A percentile compares a stretch with the other conserved stretches of the same genome.
Conservation (phyloP, 2,329 filamentous ascomycete genomes). For the Colletotrichum chrysophilum region DNA sequence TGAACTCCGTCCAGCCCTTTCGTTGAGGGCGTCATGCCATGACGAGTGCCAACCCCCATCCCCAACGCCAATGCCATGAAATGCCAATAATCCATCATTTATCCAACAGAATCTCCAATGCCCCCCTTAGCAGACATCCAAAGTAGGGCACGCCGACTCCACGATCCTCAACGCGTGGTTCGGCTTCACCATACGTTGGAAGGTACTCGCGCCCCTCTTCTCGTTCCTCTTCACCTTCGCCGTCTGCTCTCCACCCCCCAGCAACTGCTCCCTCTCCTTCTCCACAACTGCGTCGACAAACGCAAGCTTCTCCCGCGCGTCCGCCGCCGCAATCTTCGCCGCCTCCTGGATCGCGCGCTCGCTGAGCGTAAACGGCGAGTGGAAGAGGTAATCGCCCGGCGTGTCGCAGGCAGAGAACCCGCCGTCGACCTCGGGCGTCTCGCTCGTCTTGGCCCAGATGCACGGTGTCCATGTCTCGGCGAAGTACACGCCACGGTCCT, state of each 20-base stretch:
- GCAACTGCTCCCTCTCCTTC: not conserved
- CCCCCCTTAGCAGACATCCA: not conserved
- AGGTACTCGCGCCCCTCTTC: not conserved
- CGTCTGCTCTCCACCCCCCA: not conserved
- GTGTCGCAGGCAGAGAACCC: constrained; percentile 38
- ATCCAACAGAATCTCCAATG: not conserved
- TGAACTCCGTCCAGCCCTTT: not conserved
- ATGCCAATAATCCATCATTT: not conserved
- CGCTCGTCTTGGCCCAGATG: constrained; percentile 27
- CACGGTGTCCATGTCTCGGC: constrained; percentile 50
- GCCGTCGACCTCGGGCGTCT: not conserved
- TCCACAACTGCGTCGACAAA: not conserved
- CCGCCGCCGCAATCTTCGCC: not conserved
- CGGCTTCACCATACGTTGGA: not conserved
- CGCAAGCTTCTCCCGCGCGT: not conserved
- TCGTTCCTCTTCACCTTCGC: not conserved
- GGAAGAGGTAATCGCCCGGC: constrained; percentile 56
- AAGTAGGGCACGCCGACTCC: not conserved
- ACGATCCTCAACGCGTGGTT: not conserved
- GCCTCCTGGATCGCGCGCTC: constrained; percentile 31
- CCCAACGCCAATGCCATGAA: constrained; percentile 17
- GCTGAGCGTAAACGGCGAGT: constrained; percentile 52
- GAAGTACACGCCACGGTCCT: constrained; percentile 39
- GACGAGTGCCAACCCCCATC: not conserved
- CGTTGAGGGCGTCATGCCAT: not conserved